Conservation (phyloP, 2,329 filamentous ascomycete species). For the Cladorrhinum sp. region DNA sequence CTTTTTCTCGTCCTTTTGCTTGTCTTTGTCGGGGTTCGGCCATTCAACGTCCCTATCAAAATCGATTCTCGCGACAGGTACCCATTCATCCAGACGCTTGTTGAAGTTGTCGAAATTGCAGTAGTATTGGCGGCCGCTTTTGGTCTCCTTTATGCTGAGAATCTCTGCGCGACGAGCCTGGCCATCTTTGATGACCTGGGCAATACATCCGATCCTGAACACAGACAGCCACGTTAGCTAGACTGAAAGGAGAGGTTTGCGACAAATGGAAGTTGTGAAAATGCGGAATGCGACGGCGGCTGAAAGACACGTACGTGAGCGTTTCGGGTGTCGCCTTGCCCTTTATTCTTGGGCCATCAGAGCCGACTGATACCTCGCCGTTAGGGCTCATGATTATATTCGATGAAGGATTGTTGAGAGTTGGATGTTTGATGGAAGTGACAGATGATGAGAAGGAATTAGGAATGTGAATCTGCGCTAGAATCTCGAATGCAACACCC, state of each 20-base stretch:
- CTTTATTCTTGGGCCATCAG: slow-evolving; percentile 62
- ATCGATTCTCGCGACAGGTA: slow-evolving; percentile 77
- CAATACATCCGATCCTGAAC: slow-evolving; percentile 54
- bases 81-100: slow-evolving; percentile 83
- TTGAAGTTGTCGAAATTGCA: slow-evolving; percentile 99
- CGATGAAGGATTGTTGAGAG: slow-evolving; percentile 15
- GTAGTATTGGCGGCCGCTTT: slow-evolving; percentile 86
- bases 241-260: background rate
- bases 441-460: background rate
- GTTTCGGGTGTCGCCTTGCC: slow-evolving; percentile 83
- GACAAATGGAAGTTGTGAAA: background rate
- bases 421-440: slow-evolving; percentile 20
- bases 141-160: slow-evolving; percentile 86
- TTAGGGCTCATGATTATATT: slow-evolving; percentile 49
- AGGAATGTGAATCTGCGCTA: no score
- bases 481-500: background rate
- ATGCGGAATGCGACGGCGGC: background rate
- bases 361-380: slow-evolving; percentile 54
- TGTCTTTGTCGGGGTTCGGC: slow-evolving; percentile 85
- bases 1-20: slow-evolving; percentile 74
- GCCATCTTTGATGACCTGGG: slow-evolving; percentile 68
- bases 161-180: slow-evolving; percentile 91
- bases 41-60: slow-evolving; percentile 91
- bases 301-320: slow-evolving; percentile 59
- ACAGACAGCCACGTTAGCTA: background rate